Conservation (phyloP, 495 filamentous ascomycete genomes). For the Penicillium bialowiezense region DNA sequence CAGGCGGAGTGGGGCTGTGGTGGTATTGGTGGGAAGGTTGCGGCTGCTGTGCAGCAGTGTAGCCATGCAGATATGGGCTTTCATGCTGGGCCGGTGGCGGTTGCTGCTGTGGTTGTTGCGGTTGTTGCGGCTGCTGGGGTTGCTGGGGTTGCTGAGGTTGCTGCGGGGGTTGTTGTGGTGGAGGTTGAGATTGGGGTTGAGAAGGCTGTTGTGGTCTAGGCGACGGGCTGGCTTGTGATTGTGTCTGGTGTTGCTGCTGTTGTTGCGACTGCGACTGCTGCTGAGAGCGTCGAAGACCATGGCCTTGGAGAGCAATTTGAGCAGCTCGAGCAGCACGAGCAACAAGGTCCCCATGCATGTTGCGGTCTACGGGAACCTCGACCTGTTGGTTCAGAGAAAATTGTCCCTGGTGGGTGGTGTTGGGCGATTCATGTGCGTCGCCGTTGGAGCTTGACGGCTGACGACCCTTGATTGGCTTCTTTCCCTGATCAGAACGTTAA, state of each 20-base stretch:
- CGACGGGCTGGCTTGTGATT: slow-evolving; percentile 22
- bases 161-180: slow-evolving; percentile 32
- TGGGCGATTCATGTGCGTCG: slow-evolving; percentile 37
- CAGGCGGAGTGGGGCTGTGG: slow-evolving; percentile 37
- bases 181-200: slow-evolving; percentile 29
- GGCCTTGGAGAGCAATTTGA: slow-evolving; percentile 52
- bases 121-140: slow-evolving; percentile 16
- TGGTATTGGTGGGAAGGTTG: slow-evolving; percentile 33
- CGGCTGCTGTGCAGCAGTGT: slow-evolving; percentile 28
- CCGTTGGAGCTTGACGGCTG: slow-evolving; percentile 41
- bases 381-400: slow-evolving; percentile 44
- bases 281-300: slow-evolving; percentile 42
- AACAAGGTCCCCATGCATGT: slow-evolving; percentile 52
- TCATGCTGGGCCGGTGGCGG: slow-evolving; percentile 31
- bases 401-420: slow-evolving; percentile 43
- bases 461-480: slow-evolving; percentile 44
- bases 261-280: slow-evolving; percentile 39
- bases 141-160: slow-evolving; percentile 24
- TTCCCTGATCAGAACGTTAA: slow-evolving; percentile 34
- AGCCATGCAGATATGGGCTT: slow-evolving; percentile 30
- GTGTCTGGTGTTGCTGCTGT: slow-evolving; percentile 23
- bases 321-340: slow-evolving; percentile 52
- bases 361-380: slow-evolving; percentile 41
- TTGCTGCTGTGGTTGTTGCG: slow-evolving; percentile 17
- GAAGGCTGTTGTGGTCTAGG: slow-evolving; percentile 26